phyloP scores from a whole-genome alignment of 768 basidiomycete species.

The Lactarius quietus region DNA sequence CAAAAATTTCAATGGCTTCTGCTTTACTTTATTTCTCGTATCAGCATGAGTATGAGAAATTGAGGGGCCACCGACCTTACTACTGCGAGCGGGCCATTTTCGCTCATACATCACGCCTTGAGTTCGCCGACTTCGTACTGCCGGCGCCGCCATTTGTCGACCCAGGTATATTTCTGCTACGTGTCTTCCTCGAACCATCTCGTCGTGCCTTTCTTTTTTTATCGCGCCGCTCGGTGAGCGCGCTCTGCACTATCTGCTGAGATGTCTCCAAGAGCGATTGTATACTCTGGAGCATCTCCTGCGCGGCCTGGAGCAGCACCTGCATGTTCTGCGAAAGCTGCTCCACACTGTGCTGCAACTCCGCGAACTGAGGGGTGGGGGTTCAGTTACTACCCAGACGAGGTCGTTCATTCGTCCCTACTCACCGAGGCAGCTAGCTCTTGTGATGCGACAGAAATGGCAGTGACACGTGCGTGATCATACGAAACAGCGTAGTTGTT shows the following conservation, averaged over 20 bases:
- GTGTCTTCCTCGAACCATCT: background rate
- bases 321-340: slow-evolving; percentile 15
- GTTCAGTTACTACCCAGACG: background rate
- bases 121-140: background rate
- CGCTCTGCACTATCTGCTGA: background rate
- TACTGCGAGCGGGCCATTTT: background rate
- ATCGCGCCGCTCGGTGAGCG: background rate
- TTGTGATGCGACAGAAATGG: background rate
- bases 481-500: slow-evolving; percentile 12
- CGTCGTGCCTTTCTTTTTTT: background rate
- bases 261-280: slow-evolving; percentile 10
- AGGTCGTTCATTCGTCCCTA: background rate
- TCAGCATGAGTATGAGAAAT: background rate
- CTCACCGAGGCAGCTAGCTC: slow-evolving; percentile 11
- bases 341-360: slow-evolving; percentile 21
- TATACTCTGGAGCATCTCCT: slow-evolving; percentile 12
- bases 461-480: background rate
- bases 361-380: slow-evolving; percentile 20
- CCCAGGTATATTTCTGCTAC: background rate
- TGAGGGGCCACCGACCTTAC: background rate
- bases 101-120: background rate
- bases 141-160: background rate
- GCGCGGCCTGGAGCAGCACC: slow-evolving; percentile 1
- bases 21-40: background rate
- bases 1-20: background rate